Conservation (phyloP, 331 rosid genomes). For the Malus hybrid region DNA sequence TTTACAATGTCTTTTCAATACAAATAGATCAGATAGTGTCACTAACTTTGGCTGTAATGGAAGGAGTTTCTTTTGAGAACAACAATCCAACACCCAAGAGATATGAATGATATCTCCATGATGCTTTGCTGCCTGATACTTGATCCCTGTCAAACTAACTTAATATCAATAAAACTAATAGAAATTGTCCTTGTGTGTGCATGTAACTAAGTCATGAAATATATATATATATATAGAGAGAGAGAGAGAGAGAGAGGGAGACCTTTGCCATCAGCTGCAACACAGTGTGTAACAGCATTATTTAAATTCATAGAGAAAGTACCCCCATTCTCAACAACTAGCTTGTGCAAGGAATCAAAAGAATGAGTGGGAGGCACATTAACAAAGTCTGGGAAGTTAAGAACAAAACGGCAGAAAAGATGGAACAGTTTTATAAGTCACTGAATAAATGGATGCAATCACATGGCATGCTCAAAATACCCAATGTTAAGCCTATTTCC, state of each 20-base stretch:
- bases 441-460: not conserved
- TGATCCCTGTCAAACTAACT: conserved; percentile 57
- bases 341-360: conserved; percentile 72
- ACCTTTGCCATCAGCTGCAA: conserved; percentile 93
- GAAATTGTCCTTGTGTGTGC: not conserved
- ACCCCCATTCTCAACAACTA: conserved; percentile 90
- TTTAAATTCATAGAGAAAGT: conserved; percentile 90
- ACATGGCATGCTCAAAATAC: not conserved
- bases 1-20: conserved; percentile 3
- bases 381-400: conserved; percentile 74
- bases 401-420: conserved; percentile 26
- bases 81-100: conserved; percentile 76
- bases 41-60: conserved; percentile 76
- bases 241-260: conserved; percentile 36
- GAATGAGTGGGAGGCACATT: conserved; percentile 77
- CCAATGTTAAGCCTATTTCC: not conserved
- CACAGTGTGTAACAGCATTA: conserved; percentile 74
- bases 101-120: conserved; percentile 75
- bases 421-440: not conserved
- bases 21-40: conserved; percentile 2
- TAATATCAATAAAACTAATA: conserved; percentile 8
- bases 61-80: conserved; percentile 55
- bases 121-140: conserved; percentile 73
- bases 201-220: not conserved
- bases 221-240: too few species aligned